Evolutionary conservation across 352 stramenopile species (phyloP), one percentile per base, ranked within the genome.

Genomic region (Plasmopara muralis): DNA sequence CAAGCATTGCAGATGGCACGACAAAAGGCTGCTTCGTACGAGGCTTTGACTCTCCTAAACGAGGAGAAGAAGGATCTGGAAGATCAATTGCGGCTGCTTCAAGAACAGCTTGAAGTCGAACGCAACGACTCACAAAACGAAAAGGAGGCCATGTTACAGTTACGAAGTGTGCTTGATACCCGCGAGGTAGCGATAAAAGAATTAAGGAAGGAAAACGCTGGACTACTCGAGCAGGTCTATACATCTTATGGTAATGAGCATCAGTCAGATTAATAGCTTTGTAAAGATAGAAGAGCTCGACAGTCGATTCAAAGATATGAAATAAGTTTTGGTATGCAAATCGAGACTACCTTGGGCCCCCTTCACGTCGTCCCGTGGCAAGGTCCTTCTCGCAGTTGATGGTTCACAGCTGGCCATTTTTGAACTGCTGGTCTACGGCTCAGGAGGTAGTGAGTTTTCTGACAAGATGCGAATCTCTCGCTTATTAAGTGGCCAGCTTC

Each of bases 401-500:
- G 55, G 60, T 5, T 73, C 70, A n/a, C 70, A 82, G 28, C 59
- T 72, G 12, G 65, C 73, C 47, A 72, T 89, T 41, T 74, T 91
- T 48, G 72, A 91, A 37, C 48, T 89, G 43, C 60, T 91, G 34
- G 75, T 77, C 45, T 73, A 68, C 60, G 81, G 81, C 58, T 73
- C 67, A 12, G 81, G 81, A 34, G 77, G 81, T 25, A 64, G 64
- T 18, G 71, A 82, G 14, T 83, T 86, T 55, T 91, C 83, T 56
- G 74, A 82, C 15, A 33, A 66, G 5, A 64, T 85, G 14, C 48
- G 61, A 9, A 67, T 91, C 15, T 41, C 68, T 15, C 65, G 66
- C n/a, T 64, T 91, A 34, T 42, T 87, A 28, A 66, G 66, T 4
- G 43, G 87, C 7, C 55, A 83, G 31, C 64, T 71, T 5, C 53